These are phyloP conservation scores for Fraxinus quadrangulata DNA, from an alignment of 257 asterid genomes.

Conservation along the genomic window DNA sequence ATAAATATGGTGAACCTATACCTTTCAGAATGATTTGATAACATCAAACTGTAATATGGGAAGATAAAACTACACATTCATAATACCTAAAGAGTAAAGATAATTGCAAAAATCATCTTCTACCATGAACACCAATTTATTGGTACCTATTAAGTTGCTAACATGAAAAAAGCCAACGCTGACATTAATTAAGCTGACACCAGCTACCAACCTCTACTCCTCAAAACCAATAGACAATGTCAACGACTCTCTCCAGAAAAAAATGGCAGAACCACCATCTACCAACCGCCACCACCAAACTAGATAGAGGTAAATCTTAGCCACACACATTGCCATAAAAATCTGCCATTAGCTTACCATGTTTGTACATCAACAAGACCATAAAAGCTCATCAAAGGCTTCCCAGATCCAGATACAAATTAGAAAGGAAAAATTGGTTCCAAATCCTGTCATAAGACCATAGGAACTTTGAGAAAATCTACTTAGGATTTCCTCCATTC, in stretches of 20 bases:
- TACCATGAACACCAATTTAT: not conserved
- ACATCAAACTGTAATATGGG: not conserved
- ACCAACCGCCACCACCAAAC: not conserved
- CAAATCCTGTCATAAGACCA: slow-evolving; percentile 12
- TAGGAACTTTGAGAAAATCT: not conserved
- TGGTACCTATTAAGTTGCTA: not conserved
- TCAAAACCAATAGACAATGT: not conserved
- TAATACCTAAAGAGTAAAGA: not conserved
- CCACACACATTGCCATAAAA: not conserved
- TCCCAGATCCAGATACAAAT: not conserved
- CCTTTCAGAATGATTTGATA: not conserved
- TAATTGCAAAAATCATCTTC: not conserved
- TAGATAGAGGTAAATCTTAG: not conserved
- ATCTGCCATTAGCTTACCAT: not conserved
- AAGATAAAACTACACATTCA: not conserved
- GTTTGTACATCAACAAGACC: not conserved
- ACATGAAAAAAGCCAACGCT: not conserved
- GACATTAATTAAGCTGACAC: not conserved
- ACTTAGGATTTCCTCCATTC: slow-evolving; percentile 12
- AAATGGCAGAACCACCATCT: not conserved
- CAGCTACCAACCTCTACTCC: not conserved
- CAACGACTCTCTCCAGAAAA: not conserved
- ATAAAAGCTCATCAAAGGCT: not conserved
- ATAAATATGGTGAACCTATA: slow-evolving; percentile 3
- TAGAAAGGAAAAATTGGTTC: not conserved